Base-by-base conservation (phyloP, 441 rosid species). In the Biscutella auriculata region DNA sequence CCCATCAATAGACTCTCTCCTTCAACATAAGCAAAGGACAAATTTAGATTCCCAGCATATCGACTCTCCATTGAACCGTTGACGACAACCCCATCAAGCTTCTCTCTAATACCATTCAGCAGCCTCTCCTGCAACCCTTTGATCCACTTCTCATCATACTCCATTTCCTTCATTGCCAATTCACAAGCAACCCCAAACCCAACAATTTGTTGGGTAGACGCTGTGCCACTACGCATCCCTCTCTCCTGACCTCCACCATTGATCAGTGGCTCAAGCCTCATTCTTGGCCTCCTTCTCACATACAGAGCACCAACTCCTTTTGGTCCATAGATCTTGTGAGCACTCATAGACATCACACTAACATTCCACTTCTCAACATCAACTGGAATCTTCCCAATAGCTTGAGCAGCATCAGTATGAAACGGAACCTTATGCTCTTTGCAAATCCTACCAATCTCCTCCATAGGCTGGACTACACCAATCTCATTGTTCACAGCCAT, bases 221-320 rank as follows among this genome's bases (percentile, higher is more conserved):
- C 81, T 0, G 98, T 92, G 17, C 98, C 98, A 36, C 98, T 87
- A 54, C 98, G 63, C 36, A 88, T 81, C 21, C 98, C 98, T 60
- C 98, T 83, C 92, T 92, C 98, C 67, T 92, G 98, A 11, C 98
- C 98, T 26, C 98, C 98, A 21, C 98, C 98, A 42, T 82, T 92
- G 81, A 92, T 92, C 63, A 84, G 76, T 0, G 98, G 94, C 67
- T 88, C 98, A 5, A 88, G 84, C 14, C 98, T 57, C 9, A 92
- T 81, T 36, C 96, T 73, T 0, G 95, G 98, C 36, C 98, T 69
- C 68, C 97, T 73, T 16, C 98, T 71, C 79, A 84, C 69, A 35
- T 82, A 92, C 78, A 92, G 57, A 64, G 96, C 95, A 39, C 98
- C 97, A 65, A 92, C 73, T 1, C 98, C 98, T 78, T 88, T 88